Percentiles rank a stretch among this genome's conserved stretches.
These are phyloP conservation scores for Colletotrichum lini DNA, from an alignment of 2,329 filamentous ascomycete species.

Conservation along the genomic window DNA sequence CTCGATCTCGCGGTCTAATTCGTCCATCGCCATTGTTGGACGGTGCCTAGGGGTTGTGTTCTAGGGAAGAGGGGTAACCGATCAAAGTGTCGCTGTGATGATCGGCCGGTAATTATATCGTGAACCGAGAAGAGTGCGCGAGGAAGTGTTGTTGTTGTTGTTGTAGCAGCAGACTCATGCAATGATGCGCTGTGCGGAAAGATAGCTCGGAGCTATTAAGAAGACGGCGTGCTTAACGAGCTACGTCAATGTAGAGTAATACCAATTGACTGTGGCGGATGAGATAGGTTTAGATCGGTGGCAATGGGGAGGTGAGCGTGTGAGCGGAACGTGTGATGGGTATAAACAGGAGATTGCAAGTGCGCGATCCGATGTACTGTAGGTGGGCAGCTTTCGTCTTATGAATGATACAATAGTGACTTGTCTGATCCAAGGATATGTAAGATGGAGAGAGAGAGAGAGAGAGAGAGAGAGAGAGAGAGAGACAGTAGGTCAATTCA, in stretches of 20 bases:
- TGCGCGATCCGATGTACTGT: not conserved
- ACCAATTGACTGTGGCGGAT: not conserved
- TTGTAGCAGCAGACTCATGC: constrained; percentile 11
- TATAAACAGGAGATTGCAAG: constrained; percentile 34
- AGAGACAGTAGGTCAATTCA: not conserved
- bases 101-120: constrained; percentile 8
- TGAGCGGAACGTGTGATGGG: constrained; percentile 21
- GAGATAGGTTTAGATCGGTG: constrained; percentile 26
- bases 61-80: not conserved
- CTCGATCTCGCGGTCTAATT: constrained; percentile 68
- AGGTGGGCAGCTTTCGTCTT: constrained; percentile 29
- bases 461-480: constrained; percentile 3
- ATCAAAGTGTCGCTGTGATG: not conserved
- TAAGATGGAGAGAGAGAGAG: constrained; percentile 3
- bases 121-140: not conserved
- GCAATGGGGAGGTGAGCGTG: constrained; percentile 11
- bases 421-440: not conserved
- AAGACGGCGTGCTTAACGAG: constrained; percentile 12
- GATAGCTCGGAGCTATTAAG: constrained; percentile 21
- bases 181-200: constrained; percentile 25
- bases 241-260: constrained; percentile 37
- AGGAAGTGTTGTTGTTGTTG: not conserved
- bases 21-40: constrained; percentile 60
- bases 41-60: constrained; percentile 12
- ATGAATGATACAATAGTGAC: not conserved